Percentiles rank a stretch among this genome's conserved stretches.
These are phyloP conservation scores for Yamadazyma pseudoaaseri DNA, from an alignment of 1,139 yeast genomes.

Conservation along the genomic window DNA sequence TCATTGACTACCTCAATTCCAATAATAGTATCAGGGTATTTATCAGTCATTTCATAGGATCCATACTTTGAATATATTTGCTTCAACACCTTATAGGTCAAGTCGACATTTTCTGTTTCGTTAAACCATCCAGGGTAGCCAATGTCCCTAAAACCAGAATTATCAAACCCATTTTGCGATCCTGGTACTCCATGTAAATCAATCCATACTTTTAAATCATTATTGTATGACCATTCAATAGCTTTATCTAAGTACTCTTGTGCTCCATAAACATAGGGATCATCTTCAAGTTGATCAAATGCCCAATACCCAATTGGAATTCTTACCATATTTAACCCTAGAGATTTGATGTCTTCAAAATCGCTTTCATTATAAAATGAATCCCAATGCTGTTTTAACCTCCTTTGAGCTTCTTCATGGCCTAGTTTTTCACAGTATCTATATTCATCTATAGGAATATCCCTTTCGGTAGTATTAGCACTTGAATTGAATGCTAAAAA, in stretches of 20 bases:
- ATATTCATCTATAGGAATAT: conserved; percentile 85
- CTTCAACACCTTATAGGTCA: conserved; percentile 52
- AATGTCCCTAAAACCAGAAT: conserved; percentile 79
- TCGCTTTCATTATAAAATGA: conserved; percentile 77
- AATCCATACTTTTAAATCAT: conserved; percentile 77
- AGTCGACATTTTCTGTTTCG: conserved; percentile 42
- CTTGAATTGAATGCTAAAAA: conserved; percentile 48
- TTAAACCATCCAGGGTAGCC: conserved; percentile 51
- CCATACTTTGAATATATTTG: conserved; percentile 62
- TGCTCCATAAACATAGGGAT: conserved; percentile 91
- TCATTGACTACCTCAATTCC: conserved; percentile 89
- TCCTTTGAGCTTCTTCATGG: conserved; percentile 47
- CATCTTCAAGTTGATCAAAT: conserved; percentile 56
- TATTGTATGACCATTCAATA: conserved; percentile 65
- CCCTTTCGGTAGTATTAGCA: conserved; percentile 27
- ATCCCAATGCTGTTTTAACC: conserved; percentile 72
- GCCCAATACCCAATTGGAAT: conserved; percentile 99
- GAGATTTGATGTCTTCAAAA: conserved; percentile 54
- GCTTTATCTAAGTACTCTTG: conserved; percentile 71
- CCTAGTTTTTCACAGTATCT: conserved; percentile 68
- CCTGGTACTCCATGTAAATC: conserved; percentile 97
- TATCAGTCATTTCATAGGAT: conserved; percentile 40
- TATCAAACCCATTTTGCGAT: conserved; percentile 94
- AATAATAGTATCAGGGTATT: conserved; percentile 65
- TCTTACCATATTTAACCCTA: conserved; percentile 83